Percentiles rank a stretch among this genome's conserved stretches.
These are phyloP conservation scores for Verbena officinalis DNA, from an alignment of 257 asterid species.

Conservation along the genomic window DNA sequence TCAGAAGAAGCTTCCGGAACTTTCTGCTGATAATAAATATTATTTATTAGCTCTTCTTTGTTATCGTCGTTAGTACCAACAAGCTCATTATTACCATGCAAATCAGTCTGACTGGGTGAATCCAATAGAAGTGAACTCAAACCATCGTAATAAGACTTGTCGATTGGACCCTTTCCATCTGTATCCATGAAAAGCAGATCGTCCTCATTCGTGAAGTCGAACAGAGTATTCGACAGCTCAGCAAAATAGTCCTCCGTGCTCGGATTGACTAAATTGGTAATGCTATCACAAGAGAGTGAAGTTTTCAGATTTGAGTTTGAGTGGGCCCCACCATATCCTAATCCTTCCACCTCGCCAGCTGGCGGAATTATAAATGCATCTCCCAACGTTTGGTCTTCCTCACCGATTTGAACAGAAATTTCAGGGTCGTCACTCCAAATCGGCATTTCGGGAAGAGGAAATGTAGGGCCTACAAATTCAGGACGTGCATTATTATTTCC, in stretches of 20 bases:
- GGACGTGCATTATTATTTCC: slow-evolving; percentile 30
- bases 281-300: slow-evolving; percentile 29
- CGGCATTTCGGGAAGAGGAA: slow-evolving; percentile 45
- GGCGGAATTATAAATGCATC: slow-evolving; percentile 31
- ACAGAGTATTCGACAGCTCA: slow-evolving; percentile 43
- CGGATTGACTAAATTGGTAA: slow-evolving; percentile 33
- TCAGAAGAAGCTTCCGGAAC: slow-evolving; percentile 41
- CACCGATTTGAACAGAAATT: slow-evolving; percentile 38
- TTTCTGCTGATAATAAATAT: slow-evolving; percentile 24
- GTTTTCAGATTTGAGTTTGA: slow-evolving; percentile 33
- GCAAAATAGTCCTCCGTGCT: slow-evolving; percentile 45
- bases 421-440: slow-evolving; percentile 39
- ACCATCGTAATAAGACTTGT: slow-evolving; percentile 54
- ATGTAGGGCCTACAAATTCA: slow-evolving; percentile 45
- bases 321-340: slow-evolving; percentile 25
- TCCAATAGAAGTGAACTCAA: slow-evolving; percentile 61
- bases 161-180: slow-evolving; percentile 46
- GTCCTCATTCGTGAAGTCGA: slow-evolving; percentile 52
- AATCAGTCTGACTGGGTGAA: slow-evolving; percentile 45
- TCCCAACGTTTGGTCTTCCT: slow-evolving; percentile 32
- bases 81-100: neutral
- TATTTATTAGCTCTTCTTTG: slow-evolving; percentile 21
- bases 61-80: slow-evolving; percentile 11
- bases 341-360: slow-evolving; percentile 22
- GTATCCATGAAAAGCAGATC: slow-evolving; percentile 37